Conservation (phyloP, 352 stramenopile species). For the Phytophthora ohioensis region DNA sequence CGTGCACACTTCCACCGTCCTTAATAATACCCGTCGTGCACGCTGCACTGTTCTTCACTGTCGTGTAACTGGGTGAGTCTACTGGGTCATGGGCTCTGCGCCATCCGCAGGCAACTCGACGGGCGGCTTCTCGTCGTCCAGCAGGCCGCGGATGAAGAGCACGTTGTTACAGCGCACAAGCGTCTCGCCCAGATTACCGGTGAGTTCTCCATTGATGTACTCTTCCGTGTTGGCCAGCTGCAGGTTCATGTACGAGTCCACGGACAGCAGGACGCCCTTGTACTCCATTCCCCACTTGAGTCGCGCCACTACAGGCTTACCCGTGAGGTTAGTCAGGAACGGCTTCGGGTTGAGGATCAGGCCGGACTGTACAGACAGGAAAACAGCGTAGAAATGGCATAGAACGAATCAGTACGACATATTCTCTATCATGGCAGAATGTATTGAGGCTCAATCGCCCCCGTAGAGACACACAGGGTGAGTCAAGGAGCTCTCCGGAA, state of each 20-base stretch:
- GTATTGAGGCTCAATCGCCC: background rate
- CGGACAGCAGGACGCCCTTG: conserved; percentile 93
- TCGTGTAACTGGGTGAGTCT: conserved; percentile 14
- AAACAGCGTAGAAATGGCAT: conserved; percentile 7
- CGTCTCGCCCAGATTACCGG: conserved; percentile 97
- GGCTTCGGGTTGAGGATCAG: conserved; percentile 96
- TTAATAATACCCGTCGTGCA: conserved; percentile 27
- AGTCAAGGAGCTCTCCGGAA: conserved; percentile 6
- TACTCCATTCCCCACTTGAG: conserved; percentile 99
- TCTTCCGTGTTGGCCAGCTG: conserved; percentile 97
- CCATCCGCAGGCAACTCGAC: conserved; percentile 35
- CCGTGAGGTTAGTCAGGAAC: conserved; percentile 95
- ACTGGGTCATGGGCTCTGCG: conserved; percentile 53
- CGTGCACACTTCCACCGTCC: background rate
- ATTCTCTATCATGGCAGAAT: background rate
- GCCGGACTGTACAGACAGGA: conserved; percentile 57
- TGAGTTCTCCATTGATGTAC: conserved; percentile 97
- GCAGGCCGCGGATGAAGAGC: conserved; percentile 94
- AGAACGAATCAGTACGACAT: conserved; percentile 11
- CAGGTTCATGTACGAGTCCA: conserved; percentile 99
- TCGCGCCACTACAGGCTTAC: conserved; percentile 96
- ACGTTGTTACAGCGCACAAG: conserved; percentile 99
- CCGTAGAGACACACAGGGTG: background rate
- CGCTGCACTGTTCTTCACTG: conserved; percentile 2
- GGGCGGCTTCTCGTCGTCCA: conserved; percentile 78